Evolutionary conservation across 176 grass and related monocot species (phyloP), one percentile per base, ranked within the genome.

Genomic region (Elaeis guineensis): DNA sequence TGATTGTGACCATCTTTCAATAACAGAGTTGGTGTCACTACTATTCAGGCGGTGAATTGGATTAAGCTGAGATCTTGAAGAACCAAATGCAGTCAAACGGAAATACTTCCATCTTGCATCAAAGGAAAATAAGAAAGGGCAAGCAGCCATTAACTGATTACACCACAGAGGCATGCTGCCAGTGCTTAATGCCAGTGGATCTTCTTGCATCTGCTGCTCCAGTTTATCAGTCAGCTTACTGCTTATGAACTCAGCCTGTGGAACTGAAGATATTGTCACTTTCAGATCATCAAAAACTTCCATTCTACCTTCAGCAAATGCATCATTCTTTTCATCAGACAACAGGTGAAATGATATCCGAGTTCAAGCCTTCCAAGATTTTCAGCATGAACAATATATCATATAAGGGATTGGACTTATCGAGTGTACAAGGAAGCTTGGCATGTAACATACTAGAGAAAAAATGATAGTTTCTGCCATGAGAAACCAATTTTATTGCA

Each of bases 121-220:
- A 71, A 92, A 89, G 25, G 93, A 92, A 82, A 98, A 98, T 72
- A 98, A 89, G 84, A 98, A 98, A 59, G 87, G 82, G 19, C 93
- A 91, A 32, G 77, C 66, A 58, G 79, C 58, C 79, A 89, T 86
- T 65, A 92, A 78, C 71, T 92, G 84, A 29, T 71, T 80, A 65
- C 81, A 98, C 93, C 93, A 98, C 70, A 76, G 81, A 59, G 93
- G 93, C 58, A 92, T 56, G 50, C 84, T 77, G 54, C 67, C 66
- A 76, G 87, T 82, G 32, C 51, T 71, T 79, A 77, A 76, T 65
- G 77, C 77, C 65, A 98, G 76, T 21, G 82, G 88, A 70, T 98
- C 93, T 67, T 98, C 93, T 67, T 66, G 83, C 79, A 98, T 72
- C 69, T 98, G 93, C 59, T 98, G 93, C 79, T 98, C 93, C n/a